A percentile compares a stretch with the other conserved stretches of the same genome.
Conservation (phyloP, 352 stramenopile species). For the Phytophthora melonis region DNA sequence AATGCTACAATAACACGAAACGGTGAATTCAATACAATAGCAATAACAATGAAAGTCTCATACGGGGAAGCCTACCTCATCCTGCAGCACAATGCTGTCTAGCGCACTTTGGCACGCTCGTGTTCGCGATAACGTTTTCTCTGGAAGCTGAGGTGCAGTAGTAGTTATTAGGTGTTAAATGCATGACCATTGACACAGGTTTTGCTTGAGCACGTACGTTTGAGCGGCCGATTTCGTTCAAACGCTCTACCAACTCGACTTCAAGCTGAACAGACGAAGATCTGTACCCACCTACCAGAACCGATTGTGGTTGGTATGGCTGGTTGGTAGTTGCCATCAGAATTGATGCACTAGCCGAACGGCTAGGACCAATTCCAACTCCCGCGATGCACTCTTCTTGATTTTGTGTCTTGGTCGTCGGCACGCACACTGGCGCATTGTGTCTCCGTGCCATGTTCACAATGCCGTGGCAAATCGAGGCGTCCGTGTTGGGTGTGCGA, state of each 20-base stretch:
- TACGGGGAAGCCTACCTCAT: constrained; percentile 51
- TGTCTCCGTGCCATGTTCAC: constrained; percentile 5
- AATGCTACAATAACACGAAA: constrained; percentile 28
- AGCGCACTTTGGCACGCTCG: constrained; percentile 61
- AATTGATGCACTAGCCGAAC: constrained; percentile 22
- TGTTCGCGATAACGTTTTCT: constrained; percentile 60
- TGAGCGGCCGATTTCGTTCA: constrained; percentile 75
- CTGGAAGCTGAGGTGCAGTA: constrained; percentile 38
- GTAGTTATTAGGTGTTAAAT: background rate
- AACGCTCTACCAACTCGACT: constrained; percentile 65
- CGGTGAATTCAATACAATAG: no score
- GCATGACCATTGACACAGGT: background rate
- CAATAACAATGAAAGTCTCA: background rate
- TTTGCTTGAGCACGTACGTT: constrained; percentile 44
- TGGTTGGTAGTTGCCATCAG: constrained; percentile 22
- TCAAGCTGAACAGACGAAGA: constrained; percentile 63
- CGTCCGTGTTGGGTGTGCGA: constrained; percentile 17
- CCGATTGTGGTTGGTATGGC: constrained; percentile 10
- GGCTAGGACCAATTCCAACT: constrained; percentile 31
- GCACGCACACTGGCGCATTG: constrained; percentile 7
- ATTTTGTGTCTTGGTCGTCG: constrained; percentile 21
- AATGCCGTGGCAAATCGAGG: constrained; percentile 10
- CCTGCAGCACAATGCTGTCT: constrained; percentile 62
- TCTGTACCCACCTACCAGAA: constrained; percentile 55
- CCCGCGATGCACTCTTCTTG: constrained; percentile 37